Evolutionary conservation across 2,329 filamentous ascomycete genomes (phyloP), one percentile per base, ranked within the genome.

Genomic region (Aspergillus candidus): DNA sequence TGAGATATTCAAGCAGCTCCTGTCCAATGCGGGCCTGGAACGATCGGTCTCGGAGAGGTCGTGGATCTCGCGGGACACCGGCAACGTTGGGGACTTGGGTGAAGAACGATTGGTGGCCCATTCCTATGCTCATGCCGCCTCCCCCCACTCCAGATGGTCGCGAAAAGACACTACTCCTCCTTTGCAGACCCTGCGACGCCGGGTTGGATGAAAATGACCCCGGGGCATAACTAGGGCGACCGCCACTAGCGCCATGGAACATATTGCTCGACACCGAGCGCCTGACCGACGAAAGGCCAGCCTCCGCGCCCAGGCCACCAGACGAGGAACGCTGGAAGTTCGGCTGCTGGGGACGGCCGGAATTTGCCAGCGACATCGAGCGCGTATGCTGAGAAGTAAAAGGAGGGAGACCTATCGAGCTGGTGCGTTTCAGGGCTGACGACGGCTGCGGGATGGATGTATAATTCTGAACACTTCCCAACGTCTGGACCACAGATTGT

Each of bases 351-450:
- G 90, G 89, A 48, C 90, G 81, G 56, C 81, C 78, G 52, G 88
- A 90, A 49, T 95, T 87, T 56, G 90, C 91, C 65, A 94, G 85
- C 50, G 90, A 95, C 57, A 87, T 80, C 22, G 88, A 88, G 56
- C 91, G 88, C 55, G 74, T 81, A 73, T 94, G 87, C 62, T 84
- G 82, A 43, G 77, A 76, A 43, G 82, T 81, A 59, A 79, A 84
- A 36, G 78, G 80, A 46, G 74, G 73, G 59, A 81, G 80, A 51
- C 81, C 82, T 56, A 82, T 82, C 11, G 88, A 90, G 61, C 83
- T 93, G 27, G 87, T 86, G 66, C 93, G 87, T 74, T 98, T 98
- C 78, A 98, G 84, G 33, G 89, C 88, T 33, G 91, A 97, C 22
- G 86, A 79, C 7, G 93, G 91, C 70, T 94, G 88, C 14, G 93